A percentile compares a stretch with the other conserved stretches of the same genome.
Evolutionary conservation across 2,329 filamentous ascomycete genomes (phyloP).

Genomic region (Trichoderma endophyticum): DNA sequence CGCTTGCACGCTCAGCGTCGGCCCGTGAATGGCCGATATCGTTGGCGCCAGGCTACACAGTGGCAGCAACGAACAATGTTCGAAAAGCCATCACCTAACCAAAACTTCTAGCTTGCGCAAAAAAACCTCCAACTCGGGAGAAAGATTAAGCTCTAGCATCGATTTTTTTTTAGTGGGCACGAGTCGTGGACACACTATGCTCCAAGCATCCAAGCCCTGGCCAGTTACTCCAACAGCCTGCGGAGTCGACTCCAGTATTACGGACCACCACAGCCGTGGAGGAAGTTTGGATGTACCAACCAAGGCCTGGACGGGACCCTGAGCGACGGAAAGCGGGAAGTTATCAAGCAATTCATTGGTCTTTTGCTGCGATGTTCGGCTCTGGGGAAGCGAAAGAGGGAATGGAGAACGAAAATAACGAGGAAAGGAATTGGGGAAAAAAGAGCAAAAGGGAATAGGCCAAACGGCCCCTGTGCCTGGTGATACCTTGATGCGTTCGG

Average conservation of each 20-base stretch:
- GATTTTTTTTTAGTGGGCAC: not conserved
- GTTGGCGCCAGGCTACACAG: conserved; percentile 2
- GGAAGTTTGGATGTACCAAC: not conserved
- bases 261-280: not conserved
- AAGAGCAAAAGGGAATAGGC: not conserved
- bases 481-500: not conserved
- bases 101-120: not conserved
- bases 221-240: not conserved
- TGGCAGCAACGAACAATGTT: not conserved
- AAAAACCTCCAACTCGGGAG: not conserved
- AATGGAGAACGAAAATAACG: not conserved
- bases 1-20: conserved; percentile 21
- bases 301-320: not conserved
- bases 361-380: not conserved
- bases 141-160: conserved; percentile 15
- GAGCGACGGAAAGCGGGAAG: not conserved
- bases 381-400: not conserved
- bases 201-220: conserved; percentile 5
- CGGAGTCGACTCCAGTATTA: conserved; percentile 13
- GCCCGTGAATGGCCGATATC: conserved; percentile 23
- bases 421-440: not conserved
- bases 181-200: not conserved
- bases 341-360: not conserved
- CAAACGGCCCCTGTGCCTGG: not conserved
- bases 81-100: not conserved